Conservation (phyloP, 257 asterid species). For the Solanum verrucosum region DNA sequence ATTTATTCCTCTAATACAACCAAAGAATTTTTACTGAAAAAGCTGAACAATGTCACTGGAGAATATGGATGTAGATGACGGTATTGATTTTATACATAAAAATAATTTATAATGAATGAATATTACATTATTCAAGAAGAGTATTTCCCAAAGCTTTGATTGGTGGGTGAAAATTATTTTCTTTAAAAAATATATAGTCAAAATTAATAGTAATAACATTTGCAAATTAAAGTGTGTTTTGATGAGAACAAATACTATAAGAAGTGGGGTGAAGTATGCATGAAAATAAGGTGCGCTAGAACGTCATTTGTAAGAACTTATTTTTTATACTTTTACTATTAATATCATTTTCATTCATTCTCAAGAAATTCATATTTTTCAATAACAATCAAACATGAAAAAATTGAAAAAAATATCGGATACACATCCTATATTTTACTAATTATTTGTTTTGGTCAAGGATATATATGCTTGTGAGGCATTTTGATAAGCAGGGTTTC, state of each 20-base stretch:
- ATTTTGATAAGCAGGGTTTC: not conserved
- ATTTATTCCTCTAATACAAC: not conserved
- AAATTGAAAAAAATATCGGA: no score
- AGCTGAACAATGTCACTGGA: not conserved
- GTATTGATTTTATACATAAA: not conserved
- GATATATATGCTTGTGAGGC: not conserved
- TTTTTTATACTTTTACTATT: no score
- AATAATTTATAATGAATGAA: not conserved
- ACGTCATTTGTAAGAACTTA: no score
- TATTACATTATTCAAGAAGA: not conserved
- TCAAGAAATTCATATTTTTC: not conserved
- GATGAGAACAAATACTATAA: no score
- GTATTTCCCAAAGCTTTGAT: not conserved
- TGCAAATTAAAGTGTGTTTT: not conserved
- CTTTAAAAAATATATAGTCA: not conserved
- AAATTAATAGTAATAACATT: not conserved
- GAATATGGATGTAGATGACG: not conserved
- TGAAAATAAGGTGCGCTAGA: not conserved
- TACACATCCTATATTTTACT: no score
- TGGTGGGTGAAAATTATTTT: not conserved
- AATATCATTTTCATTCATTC: not conserved
- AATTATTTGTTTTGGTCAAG: not conserved
- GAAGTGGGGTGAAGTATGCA: rapidly evolving
- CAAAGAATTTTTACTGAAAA: not conserved
- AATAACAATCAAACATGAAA: not conserved